Evolutionary conservation across 352 stramenopile genomes (phyloP).

Genomic region (Pilasporangium apinafurcum): DNA sequence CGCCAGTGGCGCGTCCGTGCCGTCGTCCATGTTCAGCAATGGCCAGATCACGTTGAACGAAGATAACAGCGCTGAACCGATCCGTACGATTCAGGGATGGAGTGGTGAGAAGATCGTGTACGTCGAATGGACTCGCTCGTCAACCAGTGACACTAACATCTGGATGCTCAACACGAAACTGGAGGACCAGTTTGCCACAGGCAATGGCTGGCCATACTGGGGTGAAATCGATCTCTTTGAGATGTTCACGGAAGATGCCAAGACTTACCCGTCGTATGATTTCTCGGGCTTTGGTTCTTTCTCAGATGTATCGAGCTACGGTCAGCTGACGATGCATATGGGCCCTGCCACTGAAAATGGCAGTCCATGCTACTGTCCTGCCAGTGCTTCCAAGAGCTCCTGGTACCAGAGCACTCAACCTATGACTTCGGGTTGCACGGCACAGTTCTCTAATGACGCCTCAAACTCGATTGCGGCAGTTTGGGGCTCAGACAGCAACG

Average conservation of each 20-base stretch:
- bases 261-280: constrained; percentile 30
- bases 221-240: constrained; percentile 79
- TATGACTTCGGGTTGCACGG: constrained; percentile 61
- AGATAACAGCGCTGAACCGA: constrained; percentile 41
- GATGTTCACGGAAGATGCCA: constrained; percentile 72
- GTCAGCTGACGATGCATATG: constrained; percentile 72
- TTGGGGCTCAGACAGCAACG: constrained; percentile 48
- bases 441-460: constrained; percentile 52
- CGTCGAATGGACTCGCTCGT: constrained; percentile 62
- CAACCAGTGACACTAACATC: constrained; percentile 72
- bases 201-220: constrained; percentile 68
- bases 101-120: constrained; percentile 65
- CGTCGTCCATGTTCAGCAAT: constrained; percentile 33
- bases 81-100: constrained; percentile 58
- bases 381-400: constrained; percentile 28
- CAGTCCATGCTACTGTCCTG: constrained; percentile 50
- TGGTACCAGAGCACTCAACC: constrained; percentile 55
- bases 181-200: constrained; percentile 42
- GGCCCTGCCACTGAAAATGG: constrained; percentile 28
- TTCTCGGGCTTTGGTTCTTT: constrained; percentile 36
- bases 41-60: constrained; percentile 49
- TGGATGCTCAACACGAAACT: constrained; percentile 82
- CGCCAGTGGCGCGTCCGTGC: constrained; percentile 23
- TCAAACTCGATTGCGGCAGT: constrained; percentile 65
- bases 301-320: constrained; percentile 41